Evolutionary conservation across 192 early-diverging fungal species (phyloP), one percentile per base, ranked within the genome.

Genomic region (Ramicandelaber brevisporus): DNA sequence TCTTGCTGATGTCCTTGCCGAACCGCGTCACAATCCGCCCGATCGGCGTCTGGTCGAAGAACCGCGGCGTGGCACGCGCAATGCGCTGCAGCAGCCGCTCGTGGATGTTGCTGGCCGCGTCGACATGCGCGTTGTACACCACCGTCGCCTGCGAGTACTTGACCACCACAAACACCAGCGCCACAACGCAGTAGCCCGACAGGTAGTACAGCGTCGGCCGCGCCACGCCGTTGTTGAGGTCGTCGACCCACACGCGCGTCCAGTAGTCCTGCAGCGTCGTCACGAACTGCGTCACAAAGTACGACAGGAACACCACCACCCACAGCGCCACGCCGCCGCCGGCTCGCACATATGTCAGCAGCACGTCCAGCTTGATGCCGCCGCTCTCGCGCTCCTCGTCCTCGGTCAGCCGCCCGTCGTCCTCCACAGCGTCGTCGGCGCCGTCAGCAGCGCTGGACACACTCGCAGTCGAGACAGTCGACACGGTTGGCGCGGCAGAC

Each of bases 11-110:
- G 51, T 92, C 79, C 17, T 70, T 71, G 23, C 70, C 63, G 36
- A 80, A 81, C 19, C 84, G 47, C 37, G 82, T 80, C 40, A 72
- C 63, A 21, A 80, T 76, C 9, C 73, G 57, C 10, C 81, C 81
- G 10, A 75, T 44, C 4, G 85, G 85, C 4, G 73, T 79, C 3
- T 70, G 61, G 27, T 84, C 78, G 36, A 77, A 81, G 60, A 84
- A 84, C 13, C 70, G 64, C 21, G 85, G 55, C 34, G 72, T 75
- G 4, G 76, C 71, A 14, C 59, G 50, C 7, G 68, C 33, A n/a
- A 81, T 49, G 20, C 57, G 40, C n/a, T 41, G 37, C 13, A 75
- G 26, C 12, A 75, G 41, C n/a, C 52, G 40, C 19, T 41, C 32
- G 29, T 79, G 72, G 22, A 79, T 28, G 0, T 37, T 31, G 1